Evolutionary conservation across 1,284 basidiomycete species (phyloP), one percentile per base, ranked within the genome.

Genomic region (Leccinum fallax): DNA sequence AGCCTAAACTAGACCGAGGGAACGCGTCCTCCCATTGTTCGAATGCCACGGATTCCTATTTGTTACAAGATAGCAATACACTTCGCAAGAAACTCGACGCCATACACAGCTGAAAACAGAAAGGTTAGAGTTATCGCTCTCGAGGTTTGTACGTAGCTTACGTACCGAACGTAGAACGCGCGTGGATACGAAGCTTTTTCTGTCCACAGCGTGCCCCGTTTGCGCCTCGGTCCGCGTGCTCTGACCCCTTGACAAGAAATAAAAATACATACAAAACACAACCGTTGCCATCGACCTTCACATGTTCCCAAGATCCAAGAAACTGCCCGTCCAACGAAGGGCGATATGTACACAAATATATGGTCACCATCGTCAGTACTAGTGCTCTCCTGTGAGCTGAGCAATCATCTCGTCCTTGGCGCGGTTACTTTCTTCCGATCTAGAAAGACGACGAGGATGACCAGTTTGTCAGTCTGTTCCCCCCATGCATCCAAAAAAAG

Each of bases 371-470:
- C 19, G 9, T 21, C 43, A 46, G 19, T 13, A 19, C 43, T 46
- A 21, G 11, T 46, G 19, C 43, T 21, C 19, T 21, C 10, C 24
- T 55, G 19, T 43, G 40, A 66, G 52, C n/a, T 32, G 38, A 48
- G 21, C 59, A 30, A 69, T 70, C 4, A 58, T 28, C 1, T 32
- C 21, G 24, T 68, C 61, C 59, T 64, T 62, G 26, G 40, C 34
- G 24, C 32, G 69, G 36, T 11, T 36, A 36, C n/a, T 36, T n/a
- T 60, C 59, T 43, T 66, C 64, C 43, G 53, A 55, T 26, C 67
- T 69, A 55, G 36, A 60, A 28, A 26, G 49, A 10, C 2, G 11
- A 46, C 6, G 40, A 43, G n/a, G 9, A 46, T 11, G 19, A 46
- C 6, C 43, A 11, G n/a, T 46, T 21, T 28, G 49, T 51, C 49